Base-by-base conservation (phyloP, 106 monocot species). In the Acorus calamus region DNA sequence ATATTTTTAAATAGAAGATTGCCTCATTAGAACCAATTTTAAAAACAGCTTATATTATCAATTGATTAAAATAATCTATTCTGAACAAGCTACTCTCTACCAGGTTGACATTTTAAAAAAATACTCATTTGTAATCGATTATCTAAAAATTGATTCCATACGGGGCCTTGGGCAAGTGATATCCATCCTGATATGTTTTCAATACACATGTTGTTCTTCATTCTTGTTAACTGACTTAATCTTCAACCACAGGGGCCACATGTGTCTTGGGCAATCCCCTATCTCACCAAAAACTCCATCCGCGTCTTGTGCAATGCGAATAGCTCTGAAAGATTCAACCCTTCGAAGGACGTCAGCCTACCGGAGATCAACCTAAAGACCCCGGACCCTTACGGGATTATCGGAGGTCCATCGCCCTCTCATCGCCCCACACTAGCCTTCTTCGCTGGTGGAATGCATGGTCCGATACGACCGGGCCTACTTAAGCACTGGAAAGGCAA, bases 221-320 rank as follows among this genome's bases (percentile, higher is more conserved):
- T n/a, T 28, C 28, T 28, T 28, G 28, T 28, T 28, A 28, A 28
- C 28, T 28, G 28, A 28, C 28, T 28, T 28, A 28, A 28, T 28
- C 28, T 28, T 28, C 28, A 28, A 28, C 28, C 28, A 28, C 79
- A 92, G 92, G 93, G 89, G 73, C 89, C 93, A 1, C 49, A 72
- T 4, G 74, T 74, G 11, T 83, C 93, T 0, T 44, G 49, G 3
- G 74, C 78, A 0, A 44, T 66, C 10, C 14, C 55, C 3, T 45
- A 89, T 5, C 72, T 93, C 6, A 75, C 78, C 72, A 50, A 53
- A 50, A 83, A 89, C 64, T 89, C 93, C 47, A 89, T 93, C 46
- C 76, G 89, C 6, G 93, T 81, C 44, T 73, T 94, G 0, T 94
- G 93, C 81, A 89, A 94, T 52, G 89, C 89, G 59, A 89, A 94